Evolutionary conservation across 192 early-diverging fungal species (phyloP).

Genomic region (Podila verticillata): DNA sequence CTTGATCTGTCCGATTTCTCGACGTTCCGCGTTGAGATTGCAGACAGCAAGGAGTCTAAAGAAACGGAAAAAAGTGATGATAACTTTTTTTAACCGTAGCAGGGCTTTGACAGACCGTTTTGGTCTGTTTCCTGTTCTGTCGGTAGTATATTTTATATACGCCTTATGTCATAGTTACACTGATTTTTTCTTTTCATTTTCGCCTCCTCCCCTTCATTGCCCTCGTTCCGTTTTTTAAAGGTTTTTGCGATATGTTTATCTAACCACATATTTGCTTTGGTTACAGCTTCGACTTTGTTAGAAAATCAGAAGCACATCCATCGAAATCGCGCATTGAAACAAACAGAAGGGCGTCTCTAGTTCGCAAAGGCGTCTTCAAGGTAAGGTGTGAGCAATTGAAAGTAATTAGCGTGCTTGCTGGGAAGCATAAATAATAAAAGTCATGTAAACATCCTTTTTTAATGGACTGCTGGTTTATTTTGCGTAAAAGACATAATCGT

Average conservation of each 20-base stretch:
- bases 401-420: background rate
- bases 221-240: background rate
- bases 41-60: background rate
- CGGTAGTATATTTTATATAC: constrained; percentile 53
- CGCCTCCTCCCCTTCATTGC: background rate
- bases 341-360: too few species aligned
- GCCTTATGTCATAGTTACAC: constrained; percentile 56
- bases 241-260: background rate
- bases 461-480: too few species aligned
- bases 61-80: constrained; percentile 55
- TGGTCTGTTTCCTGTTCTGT: constrained; percentile 50
- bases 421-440: too few species aligned
- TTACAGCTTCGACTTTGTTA: background rate
- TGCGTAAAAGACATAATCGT: background rate
- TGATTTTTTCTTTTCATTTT: constrained; percentile 26
- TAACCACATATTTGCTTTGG: background rate
- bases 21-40: background rate
- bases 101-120: constrained; percentile 48
- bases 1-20: background rate
- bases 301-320: too few species aligned
- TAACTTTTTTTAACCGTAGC: constrained; percentile 53
- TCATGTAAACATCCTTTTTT: too few species aligned
- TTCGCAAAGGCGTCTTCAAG: too few species aligned
- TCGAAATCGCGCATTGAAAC: too few species aligned
- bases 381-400: too few species aligned